Base-by-base conservation (phyloP, 768 basidiomycete species). In the Suillus discolor region DNA sequence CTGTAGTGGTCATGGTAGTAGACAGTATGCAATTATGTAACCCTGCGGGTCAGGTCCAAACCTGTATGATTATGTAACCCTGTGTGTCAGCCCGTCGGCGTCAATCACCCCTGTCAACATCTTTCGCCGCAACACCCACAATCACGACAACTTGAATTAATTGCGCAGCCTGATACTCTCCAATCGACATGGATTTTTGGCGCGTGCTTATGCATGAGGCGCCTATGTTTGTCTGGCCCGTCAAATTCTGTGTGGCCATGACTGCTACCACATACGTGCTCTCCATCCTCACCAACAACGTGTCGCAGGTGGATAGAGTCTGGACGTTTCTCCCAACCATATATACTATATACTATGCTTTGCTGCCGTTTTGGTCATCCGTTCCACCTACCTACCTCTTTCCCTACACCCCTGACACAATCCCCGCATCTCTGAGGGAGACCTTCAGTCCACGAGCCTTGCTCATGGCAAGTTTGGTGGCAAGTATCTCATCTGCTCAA, bases 291-390 rank as follows among this genome's bases (percentile, higher is more conserved):
- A 94, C 92, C 0, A 83, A 85, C 49, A 96, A 96, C 70, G 90
- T 92, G 57, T 93, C 91, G 1, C 93, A 95, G 73, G 94, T 96
- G 31, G 94, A 98, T 79, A 87, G 93, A 36, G 73, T 94, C 34
- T 89, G 88, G 88, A 87, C 92, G 0, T 87, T 95, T 75, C 71
- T 93, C 42, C 96, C 96, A 0, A 83, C 90, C 8, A 82, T 96
- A 23, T 97, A 96, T 77, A 87, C 89, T 0, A 87, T 89, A 1
- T 93, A 93, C 73, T 94, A 87, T 73, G 90, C 95, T 1, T 79
- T 97, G 36, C 76, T 91, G 3, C 95, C 93, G 1, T 77, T 90
- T 8, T 80, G 84, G 78, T 82, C 83, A 18, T 75, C 62, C 15
- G 69, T 68, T 12, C 70, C 78, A 0, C 72, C 72, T 23, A 75